Conservation (phyloP, 2,329 filamentous ascomycete genomes). For the Sclerotinia subarctica region DNA sequence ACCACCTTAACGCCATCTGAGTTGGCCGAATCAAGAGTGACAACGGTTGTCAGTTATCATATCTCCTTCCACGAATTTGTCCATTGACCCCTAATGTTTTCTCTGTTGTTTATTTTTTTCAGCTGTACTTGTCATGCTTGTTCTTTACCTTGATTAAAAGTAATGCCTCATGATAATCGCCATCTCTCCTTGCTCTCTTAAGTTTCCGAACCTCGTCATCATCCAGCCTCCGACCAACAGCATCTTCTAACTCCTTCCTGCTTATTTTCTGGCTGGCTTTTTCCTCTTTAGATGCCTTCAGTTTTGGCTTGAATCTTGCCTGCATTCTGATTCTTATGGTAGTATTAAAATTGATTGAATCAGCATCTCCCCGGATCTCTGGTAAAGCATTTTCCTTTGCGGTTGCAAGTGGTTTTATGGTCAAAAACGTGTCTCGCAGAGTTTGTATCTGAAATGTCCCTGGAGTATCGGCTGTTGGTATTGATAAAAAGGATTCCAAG, state of each 20-base stretch:
- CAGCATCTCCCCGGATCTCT: conserved; percentile 75
- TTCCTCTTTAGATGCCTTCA: conserved; percentile 77
- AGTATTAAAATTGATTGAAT: conserved; percentile 63
- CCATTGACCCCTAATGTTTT: neutral
- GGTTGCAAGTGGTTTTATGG: conserved; percentile 52
- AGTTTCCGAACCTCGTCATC: conserved; percentile 84
- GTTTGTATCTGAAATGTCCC: conserved; percentile 75
- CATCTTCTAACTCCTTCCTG: conserved; percentile 77
- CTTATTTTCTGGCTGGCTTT: conserved; percentile 84
- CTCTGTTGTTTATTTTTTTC: conserved; percentile 34
- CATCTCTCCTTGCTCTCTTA: conserved; percentile 79
- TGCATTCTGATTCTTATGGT: conserved; percentile 87
- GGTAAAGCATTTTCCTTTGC: conserved; percentile 49
- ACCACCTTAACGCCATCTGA: no score
- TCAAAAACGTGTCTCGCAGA: conserved; percentile 66
- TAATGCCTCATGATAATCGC: conserved; percentile 84
- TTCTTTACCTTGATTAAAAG: conserved; percentile 86
- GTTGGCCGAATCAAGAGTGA: neutral
- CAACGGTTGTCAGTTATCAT: conserved; percentile 3
- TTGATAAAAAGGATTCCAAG: conserved; percentile 75
- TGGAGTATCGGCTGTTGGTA: conserved; percentile 60
- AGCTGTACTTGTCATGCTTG: conserved; percentile 83
- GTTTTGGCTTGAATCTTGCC: conserved; percentile 82
- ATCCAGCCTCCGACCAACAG: conserved; percentile 70
- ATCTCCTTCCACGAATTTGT: neutral